These are phyloP conservation scores for Pholiota molesta DNA, from an alignment of 768 basidiomycete species.

Conservation along the genomic window DNA sequence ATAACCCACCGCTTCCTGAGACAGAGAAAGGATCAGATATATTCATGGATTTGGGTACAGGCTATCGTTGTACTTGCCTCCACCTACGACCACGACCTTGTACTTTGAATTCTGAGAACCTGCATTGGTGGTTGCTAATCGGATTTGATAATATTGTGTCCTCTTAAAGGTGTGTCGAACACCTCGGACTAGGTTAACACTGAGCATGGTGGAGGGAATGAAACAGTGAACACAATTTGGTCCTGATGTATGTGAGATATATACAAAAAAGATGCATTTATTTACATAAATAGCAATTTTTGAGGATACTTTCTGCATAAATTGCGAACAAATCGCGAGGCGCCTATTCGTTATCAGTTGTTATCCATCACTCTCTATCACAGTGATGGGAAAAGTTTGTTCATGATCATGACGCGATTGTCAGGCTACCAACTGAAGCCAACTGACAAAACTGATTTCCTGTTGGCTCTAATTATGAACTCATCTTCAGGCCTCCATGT, in stretches of 20 bases:
- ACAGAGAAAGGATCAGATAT: slow-evolving; percentile 6
- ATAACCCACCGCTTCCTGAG: slow-evolving; percentile 79
- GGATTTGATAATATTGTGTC: slow-evolving; percentile 15
- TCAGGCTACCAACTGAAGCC: slow-evolving; percentile 25
- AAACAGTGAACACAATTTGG: no score
- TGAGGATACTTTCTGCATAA: no score
- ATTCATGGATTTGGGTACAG: background rate
- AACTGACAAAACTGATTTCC: slow-evolving; percentile 1
- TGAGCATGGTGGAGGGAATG: slow-evolving; percentile 18
- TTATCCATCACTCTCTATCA: no score
- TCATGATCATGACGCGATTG: slow-evolving; percentile 16
- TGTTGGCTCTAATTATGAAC: background rate
- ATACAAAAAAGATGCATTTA: no score
- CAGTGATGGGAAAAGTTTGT: slow-evolving; percentile 9
- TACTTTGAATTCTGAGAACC: slow-evolving; percentile 46
- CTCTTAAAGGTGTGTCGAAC: slow-evolving; percentile 15
- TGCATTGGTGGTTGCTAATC: slow-evolving; percentile 39
- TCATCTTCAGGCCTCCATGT: background rate
- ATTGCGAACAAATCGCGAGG: background rate
- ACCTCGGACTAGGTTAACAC: slow-evolving; percentile 14
- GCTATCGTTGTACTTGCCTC: slow-evolving; percentile 51
- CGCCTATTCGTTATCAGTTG: slow-evolving; percentile 1
- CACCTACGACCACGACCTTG: slow-evolving; percentile 88
- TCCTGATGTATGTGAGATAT: no score
- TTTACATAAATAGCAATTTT: no score